Base-by-base conservation (phyloP, 2,329 filamentous ascomycete species). In the Daldinia sp. region DNA sequence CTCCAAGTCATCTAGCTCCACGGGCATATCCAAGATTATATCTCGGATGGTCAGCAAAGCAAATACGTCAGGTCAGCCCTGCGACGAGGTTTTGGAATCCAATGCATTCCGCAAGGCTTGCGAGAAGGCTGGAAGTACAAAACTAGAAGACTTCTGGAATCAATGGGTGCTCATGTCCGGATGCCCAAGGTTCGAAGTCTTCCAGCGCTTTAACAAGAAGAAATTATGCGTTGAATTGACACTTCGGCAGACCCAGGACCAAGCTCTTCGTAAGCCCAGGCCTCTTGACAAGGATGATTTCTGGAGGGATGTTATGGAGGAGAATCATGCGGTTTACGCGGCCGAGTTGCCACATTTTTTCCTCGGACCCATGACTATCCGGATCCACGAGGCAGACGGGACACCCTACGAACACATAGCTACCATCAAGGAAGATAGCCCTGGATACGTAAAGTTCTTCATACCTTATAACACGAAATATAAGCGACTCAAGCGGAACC, bases 401-500 rank as follows among this genome's bases (percentile, higher is more conserved):
- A 98, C 95, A 0, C 95, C 95, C 2, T 99, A 99, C 73, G 95
- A 99, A 75, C 95, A 99, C 74, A 97, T 97, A 66, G 90, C 98
- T 29, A 93, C 97, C 72, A 96, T 99, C 74, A 93, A 93, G 63
- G 93, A 97, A 69, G 89, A 90, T 25, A 86, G 87, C 11, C 92
- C 91, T 2, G 92, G 90, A 70, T 81, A 80, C 1, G 83, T 83
- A 21, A 95, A 91, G 74, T 91, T 98, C 62, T 94, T 97, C 65
- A 97, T 99, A 63, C 94, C 94, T 0, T 99, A 99, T 79, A 98
- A 98, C 72, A 99, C 95, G 0, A 99, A 99, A 76, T 99, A 99
- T 80, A 99, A 98, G 80, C 89, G 96, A 7, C 83, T 99, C 2
- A 99, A 99, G 81, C 85, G 94, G 47, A 97, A 91, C 61, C 50